phyloP scores from a whole-genome alignment of 179 eudicot genomes.

The Vitellaria paradoxa region DNA sequence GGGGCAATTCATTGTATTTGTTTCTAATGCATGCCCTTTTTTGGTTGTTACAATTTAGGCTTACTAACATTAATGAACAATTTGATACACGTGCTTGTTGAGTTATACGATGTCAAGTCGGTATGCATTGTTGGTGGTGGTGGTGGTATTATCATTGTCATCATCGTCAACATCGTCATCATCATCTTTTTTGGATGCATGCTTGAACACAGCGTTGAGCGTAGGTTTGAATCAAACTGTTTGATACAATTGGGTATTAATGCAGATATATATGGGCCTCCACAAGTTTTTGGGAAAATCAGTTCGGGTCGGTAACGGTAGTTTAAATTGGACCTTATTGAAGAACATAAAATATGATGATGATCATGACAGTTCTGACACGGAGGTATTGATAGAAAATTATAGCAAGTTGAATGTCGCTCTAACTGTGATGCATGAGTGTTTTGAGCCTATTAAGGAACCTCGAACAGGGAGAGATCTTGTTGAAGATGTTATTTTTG shows the following conservation, averaged over 20 bases:
- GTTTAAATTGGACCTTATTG: conserved; percentile 73
- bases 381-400: conserved; percentile 40
- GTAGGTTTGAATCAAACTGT: neutral
- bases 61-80: neutral
- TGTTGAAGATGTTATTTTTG: conserved; percentile 82
- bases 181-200: too few relatives aligned
- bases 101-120: too few relatives aligned
- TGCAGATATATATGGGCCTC: conserved; percentile 73
- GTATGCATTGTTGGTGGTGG: too few relatives aligned
- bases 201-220: too few relatives aligned
- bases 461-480: conserved; percentile 68
- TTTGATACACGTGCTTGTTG: too few relatives aligned
- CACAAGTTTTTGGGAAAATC: conserved; percentile 59
- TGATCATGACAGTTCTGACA: conserved; percentile 28
- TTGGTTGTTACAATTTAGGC: neutral
- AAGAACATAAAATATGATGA: conserved; percentile 40
- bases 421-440: conserved; percentile 91
- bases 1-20: neutral
- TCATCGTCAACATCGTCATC: too few relatives aligned
- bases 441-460: conserved; percentile 85
- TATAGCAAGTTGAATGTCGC: conserved; percentile 78
- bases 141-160: too few relatives aligned
- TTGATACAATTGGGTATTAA: neutral
- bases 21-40: conserved; percentile 3
- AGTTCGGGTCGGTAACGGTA: conserved; percentile 51